A percentile compares a stretch with the other conserved stretches of the same genome.
These are phyloP conservation scores for Solanum aculeatissimum DNA, from an alignment of 305 asterid genomes.

Conservation along the genomic window DNA sequence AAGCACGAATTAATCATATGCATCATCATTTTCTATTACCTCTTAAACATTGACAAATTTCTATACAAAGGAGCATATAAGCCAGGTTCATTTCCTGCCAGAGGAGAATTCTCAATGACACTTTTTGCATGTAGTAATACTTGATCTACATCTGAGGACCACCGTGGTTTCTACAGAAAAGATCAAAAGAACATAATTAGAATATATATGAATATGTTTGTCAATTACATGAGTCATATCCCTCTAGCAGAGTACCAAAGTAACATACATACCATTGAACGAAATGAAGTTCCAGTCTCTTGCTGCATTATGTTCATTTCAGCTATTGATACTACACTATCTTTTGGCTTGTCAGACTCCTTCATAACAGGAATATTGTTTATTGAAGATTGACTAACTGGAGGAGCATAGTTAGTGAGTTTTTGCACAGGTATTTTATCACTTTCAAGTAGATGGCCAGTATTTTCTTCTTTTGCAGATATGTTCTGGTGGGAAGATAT, in stretches of 20 bases:
- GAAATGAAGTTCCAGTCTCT: constrained; percentile 28
- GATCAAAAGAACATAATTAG: neutral
- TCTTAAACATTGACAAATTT: constrained; percentile 60
- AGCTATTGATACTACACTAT: constrained; percentile 34
- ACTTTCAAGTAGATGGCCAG: neutral
- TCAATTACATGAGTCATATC: neutral
- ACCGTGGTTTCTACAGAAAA: constrained; percentile 41
- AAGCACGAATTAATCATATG: neutral
- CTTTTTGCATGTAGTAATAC: constrained; percentile 34
- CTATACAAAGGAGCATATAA: constrained; percentile 50
- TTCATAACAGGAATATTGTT: constrained; percentile 5
- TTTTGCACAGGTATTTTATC: constrained; percentile 3
- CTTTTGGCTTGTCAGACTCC: constrained; percentile 6
- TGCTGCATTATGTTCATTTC: constrained; percentile 50
- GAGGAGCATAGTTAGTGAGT: constrained; percentile 6
- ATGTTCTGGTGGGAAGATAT: neutral
- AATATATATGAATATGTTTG: neutral
- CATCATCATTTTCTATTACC: constrained; percentile 24
- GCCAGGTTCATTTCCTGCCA: constrained; percentile 25
- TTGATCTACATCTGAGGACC: constrained; percentile 52
- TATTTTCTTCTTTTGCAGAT: neutral
- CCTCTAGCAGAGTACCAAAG: neutral
- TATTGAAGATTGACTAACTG: constrained; percentile 5
- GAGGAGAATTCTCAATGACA: constrained; percentile 42
- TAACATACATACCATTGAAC: constrained; percentile 30